Evolutionary conservation across 345 rosid genomes (phyloP), one percentile per base, ranked within the genome.

Genomic region (Lagerstroemia speciosa): DNA sequence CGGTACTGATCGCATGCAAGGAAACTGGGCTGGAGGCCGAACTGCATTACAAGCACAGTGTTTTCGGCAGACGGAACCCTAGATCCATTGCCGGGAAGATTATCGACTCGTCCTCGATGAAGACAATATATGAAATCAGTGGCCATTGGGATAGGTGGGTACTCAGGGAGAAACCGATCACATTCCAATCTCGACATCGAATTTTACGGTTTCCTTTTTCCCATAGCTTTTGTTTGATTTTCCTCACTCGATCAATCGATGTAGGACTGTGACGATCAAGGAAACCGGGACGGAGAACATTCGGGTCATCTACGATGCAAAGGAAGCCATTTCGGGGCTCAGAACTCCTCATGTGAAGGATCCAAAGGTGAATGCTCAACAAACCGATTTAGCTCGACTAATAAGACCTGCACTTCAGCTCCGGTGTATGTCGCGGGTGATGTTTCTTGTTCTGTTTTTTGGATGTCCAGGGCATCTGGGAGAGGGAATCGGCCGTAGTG

Each of bases 131-230:
- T 66, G 88, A 84, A 66, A 62, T 91, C 43, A 26, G 70, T 60
- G 97, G 98, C 24, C 82, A 93, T 0, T 93, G 98, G 96, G 89
- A 83, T 61, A 89, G 88, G 98, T 91, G 11, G 43, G 55, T 48
- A 48, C 55, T 48, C n/a, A 8, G 9, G 3, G 24, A 48, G 24
- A 48, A 43, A 1, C 38, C 7, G 38, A 36, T 9, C 38, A 36
- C 16, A 3, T 41, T 41, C 7, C 3, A 41, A 41, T 0, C 0
- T 41, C 10, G 41, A 38, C 10, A 38, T 10, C 5, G 5, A 10
- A 38, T 38, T 38, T 38, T 38, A 5, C 6, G 43, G 43, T 14
- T 1, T 38, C 12, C 10, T 31, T 16, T 1, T 32, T 33, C 34
- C n/a, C n/a, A 19, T 38, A 0, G 43, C 24, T 0, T 36, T 17